These are phyloP conservation scores for Cryptococcus sp. DNA, from an alignment of 1,284 basidiomycete genomes.

Conservation along the genomic window DNA sequence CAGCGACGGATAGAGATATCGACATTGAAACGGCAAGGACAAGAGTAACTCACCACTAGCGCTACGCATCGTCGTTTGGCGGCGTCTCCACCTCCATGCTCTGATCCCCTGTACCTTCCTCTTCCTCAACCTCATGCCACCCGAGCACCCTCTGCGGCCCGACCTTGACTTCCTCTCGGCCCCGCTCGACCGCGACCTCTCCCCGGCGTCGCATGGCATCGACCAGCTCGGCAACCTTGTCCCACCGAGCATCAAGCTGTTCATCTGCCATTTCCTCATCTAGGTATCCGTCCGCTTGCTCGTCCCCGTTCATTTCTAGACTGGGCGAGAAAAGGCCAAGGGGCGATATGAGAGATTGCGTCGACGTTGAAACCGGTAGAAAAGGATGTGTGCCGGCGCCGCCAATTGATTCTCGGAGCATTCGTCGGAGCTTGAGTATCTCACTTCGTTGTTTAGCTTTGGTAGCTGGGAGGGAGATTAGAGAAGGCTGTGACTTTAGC, in stretches of 20 bases:
- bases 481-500: neutral
- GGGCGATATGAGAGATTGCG: constrained; percentile 6
- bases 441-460: constrained; percentile 49
- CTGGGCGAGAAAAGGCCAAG: constrained; percentile 11
- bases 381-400: constrained; percentile 2
- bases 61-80: no score
- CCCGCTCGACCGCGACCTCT: constrained; percentile 34
- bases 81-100: constrained; percentile 1
- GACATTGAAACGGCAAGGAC: no score
- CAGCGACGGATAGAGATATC: no score
- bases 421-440: constrained; percentile 43
- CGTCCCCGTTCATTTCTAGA: constrained; percentile 1
- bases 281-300: constrained; percentile 19
- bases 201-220: constrained; percentile 35
- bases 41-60: no score
- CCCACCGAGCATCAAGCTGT: constrained; percentile 45
- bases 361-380: neutral
- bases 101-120: neutral
- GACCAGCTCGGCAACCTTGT: constrained; percentile 39
- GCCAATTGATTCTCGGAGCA: constrained; percentile 38
- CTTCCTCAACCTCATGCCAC: constrained; percentile 36
- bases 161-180: constrained; percentile 28
- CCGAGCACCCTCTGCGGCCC: constrained; percentile 35
- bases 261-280: constrained; percentile 37
- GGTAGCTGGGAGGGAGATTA: constrained; percentile 24